Base-by-base conservation (phyloP, 768 basidiomycete genomes). In the Tricholoma bakamatsutake region DNA sequence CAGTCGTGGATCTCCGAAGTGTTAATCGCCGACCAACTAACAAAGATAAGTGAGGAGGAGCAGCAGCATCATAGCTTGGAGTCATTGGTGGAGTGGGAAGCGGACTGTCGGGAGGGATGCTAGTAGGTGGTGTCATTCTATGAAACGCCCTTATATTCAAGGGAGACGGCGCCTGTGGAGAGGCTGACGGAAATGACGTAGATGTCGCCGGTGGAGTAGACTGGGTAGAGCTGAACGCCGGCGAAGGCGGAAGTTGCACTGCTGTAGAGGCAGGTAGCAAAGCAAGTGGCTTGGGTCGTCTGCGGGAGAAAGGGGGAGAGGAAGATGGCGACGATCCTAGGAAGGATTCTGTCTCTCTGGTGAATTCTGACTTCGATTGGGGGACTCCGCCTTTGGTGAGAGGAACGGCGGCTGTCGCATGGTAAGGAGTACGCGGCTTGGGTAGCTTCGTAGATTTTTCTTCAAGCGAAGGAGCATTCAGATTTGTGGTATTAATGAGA, bases 171-270 rank as follows among this genome's bases (percentile, higher is more conserved):
- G 51, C 61, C 42, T 30, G 59, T 49, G 31, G 40, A 42, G 27
- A 57, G 53, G 31, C 53, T 35, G 58, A 57, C 46, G 60, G 58
- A 24, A 63, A 64, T 6, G 73, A 71, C 2, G 73, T 75, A 15
- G 79, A 77, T 33, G 76, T 78, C 50, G 70, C 64, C 11, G 75
- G 59, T 2, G 77, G 76, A 17, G 76, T 79, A 42, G 76, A 75
- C 57, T 77, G 73, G 37, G 60, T 59, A 24, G 75, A 74, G 54
- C 69, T 71, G 17, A 56, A 48, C 12, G 61, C 55, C 0, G 72
- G 70, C 15, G 73, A 69, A 48, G 72, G 68, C 9, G 73, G 67
- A 21, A 71, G 63, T 24, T 67, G 61, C 21, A 64, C 64, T 47
- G 68, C 61, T 34, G 62, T 59, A 33, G 70, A 58, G 30, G 15